Evolutionary conservation across 129 eudicot genomes (phyloP).

Genomic region (Erigeron canadensis): DNA sequence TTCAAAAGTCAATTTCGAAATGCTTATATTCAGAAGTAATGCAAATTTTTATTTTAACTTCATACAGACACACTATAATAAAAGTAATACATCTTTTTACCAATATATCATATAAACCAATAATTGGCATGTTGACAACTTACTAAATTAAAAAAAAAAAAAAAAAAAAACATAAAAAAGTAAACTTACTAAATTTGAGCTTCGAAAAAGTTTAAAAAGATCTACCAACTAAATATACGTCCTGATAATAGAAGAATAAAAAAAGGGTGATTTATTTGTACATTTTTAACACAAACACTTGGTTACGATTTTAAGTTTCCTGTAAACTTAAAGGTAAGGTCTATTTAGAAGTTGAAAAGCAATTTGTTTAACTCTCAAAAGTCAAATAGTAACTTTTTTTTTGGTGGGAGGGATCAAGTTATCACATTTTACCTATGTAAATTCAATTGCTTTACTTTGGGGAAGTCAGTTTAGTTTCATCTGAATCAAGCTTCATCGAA

Average conservation of each 20-base stretch:
- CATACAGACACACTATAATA: neutral
- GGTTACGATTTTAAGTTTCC: neutral
- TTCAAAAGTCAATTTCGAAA: neutral
- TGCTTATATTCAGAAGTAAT: constrained; percentile 5
- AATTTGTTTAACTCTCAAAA: constrained; percentile 10
- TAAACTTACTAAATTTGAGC: neutral
- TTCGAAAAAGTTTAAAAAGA: neutral
- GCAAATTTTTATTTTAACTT: neutral
- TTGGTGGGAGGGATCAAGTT: constrained; percentile 13
- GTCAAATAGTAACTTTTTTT: constrained; percentile 8
- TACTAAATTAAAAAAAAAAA: no score
- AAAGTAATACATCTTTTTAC: neutral
- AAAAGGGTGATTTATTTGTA: neutral
- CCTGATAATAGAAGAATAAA: neutral
- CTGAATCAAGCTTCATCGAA: constrained; percentile 77
- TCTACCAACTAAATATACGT: constrained; percentile 7
- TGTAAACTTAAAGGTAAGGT: neutral
- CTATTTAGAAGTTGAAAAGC: constrained; percentile 10
- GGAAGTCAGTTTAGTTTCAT: constrained; percentile 78
- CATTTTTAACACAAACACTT: neutral
- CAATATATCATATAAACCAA: neutral
- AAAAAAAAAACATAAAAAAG: no score
- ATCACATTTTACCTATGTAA: constrained; percentile 10
- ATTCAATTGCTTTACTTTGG: constrained; percentile 41
- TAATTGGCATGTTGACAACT: neutral